Percentiles rank a stretch among this genome's conserved stretches.
Evolutionary conservation across 2,329 filamentous ascomycete species (phyloP).

Genomic region (Blastomyces parvus): DNA sequence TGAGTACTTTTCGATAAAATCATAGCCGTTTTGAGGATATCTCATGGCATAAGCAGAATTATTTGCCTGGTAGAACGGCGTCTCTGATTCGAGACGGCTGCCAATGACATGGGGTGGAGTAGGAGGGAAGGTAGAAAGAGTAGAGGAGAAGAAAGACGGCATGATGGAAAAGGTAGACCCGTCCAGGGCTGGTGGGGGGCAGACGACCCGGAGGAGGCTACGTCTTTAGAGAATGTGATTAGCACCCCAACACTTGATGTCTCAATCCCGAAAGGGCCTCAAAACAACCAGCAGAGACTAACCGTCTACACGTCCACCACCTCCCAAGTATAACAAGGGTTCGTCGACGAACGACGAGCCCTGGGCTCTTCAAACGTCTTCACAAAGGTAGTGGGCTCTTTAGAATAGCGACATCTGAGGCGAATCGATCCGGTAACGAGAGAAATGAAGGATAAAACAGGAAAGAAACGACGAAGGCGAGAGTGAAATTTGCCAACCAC

Average conservation of each 20-base stretch:
- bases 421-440: conserved; percentile 18
- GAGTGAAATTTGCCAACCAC: not conserved
- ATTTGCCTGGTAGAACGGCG: conserved; percentile 31
- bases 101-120: conserved; percentile 34
- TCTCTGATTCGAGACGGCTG: conserved; percentile 31
- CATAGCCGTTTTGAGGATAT: conserved; percentile 36
- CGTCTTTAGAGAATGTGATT: conserved; percentile 13
- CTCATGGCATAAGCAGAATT: conserved; percentile 32
- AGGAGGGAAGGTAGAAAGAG: conserved; percentile 34
- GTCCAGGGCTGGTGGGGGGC: conserved; percentile 28
- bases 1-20: conserved; percentile 39
- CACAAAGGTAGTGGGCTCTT: conserved; percentile 23
- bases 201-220: conserved; percentile 24
- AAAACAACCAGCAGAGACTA: conserved; percentile 19
- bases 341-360: conserved; percentile 29
- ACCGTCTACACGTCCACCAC: conserved; percentile 36
- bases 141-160: conserved; percentile 36
- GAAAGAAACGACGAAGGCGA: not conserved
- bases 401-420: conserved; percentile 35
- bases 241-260: conserved; percentile 14
- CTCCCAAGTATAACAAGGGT: conserved; percentile 30
- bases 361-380: conserved; percentile 27
- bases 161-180: conserved; percentile 23
- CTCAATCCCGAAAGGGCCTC: conserved; percentile 1
- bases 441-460: conserved; percentile 13